Base-by-base conservation (phyloP, 2,329 filamentous ascomycete genomes). In the Pezicula radicicola region DNA sequence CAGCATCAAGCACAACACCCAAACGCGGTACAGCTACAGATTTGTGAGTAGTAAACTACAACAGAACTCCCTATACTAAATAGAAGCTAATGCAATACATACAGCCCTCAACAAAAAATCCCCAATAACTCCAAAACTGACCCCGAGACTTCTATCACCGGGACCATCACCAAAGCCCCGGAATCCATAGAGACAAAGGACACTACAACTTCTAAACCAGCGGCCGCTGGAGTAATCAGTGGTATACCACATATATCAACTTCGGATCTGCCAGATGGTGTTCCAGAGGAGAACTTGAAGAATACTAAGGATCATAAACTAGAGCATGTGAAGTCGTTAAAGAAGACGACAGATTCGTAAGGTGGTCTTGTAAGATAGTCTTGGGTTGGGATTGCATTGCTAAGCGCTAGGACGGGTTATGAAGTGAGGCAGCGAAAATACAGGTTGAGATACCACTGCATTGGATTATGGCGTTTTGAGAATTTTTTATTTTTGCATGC, bases 191-290 rank as follows among this genome's bases (percentile, higher is more conserved):
- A 9, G 6, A 8, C 8, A 16, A 37, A 37, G 13, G 13, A 15
- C 4, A 28, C 10, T 28, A 8, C 12, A 16, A 15, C 5, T 16
- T 18, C 21, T 5, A 30, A 46, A 2, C 44, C 44, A 13, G 19
- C 39, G 28, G 43, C 33, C 27, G 42, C 21, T 12, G 42, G 25
- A n/a, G 27, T 45, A 12, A 28, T 40, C 9, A 40, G 48, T 15
- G 61, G 66, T 3, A 53, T 62, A 12, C 62, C 67, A 40, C 67
- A 69, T 49, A 60, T 70, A 10, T 66, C 66, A 0, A 75, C 72
- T 1, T 58, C 63, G n/a, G 68, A 71, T n/a, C 61, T 75, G 4
- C 72, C 73, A 0, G 72, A 64, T 36, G 73, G 73, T 2, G 60
- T 61, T 21, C 69, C 71, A 10, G 70, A 74, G 55, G 60, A 64